Evolutionary conservation across 2,329 filamentous ascomycete genomes (phyloP).

Genomic region (Pseudogymnoascus sp.): DNA sequence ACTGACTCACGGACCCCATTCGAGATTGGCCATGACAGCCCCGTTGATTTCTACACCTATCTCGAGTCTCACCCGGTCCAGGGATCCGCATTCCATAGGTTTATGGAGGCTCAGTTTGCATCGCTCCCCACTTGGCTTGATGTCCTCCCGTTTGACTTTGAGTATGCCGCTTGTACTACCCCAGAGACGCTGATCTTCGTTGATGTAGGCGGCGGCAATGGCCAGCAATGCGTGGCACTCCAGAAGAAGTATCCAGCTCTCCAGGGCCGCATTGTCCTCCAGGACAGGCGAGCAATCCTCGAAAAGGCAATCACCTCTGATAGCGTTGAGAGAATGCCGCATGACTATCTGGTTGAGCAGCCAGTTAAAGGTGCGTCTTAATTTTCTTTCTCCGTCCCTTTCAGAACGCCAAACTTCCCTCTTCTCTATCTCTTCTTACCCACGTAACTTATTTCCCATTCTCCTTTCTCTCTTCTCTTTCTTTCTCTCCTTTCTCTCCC

Average conservation of each 20-base stretch:
- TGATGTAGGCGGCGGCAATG: constrained; percentile 5
- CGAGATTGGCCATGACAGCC: constrained; percentile 7
- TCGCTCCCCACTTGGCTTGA: constrained; percentile 18
- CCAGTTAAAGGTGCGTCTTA: constrained; percentile 20
- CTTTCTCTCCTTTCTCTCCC: background rate
- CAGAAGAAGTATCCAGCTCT: constrained; percentile 8
- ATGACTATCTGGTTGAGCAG: constrained; percentile 17
- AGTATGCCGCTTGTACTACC: constrained; percentile 9
- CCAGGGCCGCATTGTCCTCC: constrained; percentile 13
- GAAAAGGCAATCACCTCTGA: constrained; percentile 15
- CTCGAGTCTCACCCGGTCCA: constrained; percentile 15
- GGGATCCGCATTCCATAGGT: constrained; percentile 19
- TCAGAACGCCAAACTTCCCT: background rate
- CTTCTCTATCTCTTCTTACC: background rate
- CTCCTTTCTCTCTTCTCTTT: background rate
- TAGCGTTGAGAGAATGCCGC: constrained; percentile 21
- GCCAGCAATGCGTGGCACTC: constrained; percentile 7
- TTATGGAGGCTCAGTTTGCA: constrained; percentile 23
- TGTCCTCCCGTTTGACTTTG: constrained; percentile 18
- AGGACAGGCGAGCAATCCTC: constrained; percentile 20
- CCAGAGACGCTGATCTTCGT: background rate
- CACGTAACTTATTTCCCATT: background rate
- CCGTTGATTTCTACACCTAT: constrained; percentile 6
- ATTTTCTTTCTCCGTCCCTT: background rate
- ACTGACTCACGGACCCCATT: constrained; percentile 8